Percentiles rank a stretch among this genome's conserved stretches.
Conservation (phyloP, 495 filamentous ascomycete species). For the Hypoxylon fuscum region DNA sequence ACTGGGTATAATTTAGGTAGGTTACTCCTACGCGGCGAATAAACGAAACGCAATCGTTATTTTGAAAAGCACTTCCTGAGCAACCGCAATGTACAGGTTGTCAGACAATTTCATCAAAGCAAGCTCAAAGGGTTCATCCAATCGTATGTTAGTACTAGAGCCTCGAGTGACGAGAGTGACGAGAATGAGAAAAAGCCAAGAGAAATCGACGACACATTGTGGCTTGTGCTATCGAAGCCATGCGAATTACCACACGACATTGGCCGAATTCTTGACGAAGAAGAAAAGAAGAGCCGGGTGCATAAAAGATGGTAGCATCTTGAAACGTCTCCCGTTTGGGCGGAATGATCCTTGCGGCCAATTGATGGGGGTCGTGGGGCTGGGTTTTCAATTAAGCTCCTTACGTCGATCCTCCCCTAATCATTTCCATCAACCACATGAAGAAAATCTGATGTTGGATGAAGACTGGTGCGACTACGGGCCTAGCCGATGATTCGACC, state of each 20-base stretch:
- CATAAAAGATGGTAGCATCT: conserved; percentile 18
- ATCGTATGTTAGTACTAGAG: background rate
- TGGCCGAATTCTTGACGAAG: background rate
- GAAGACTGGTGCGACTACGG: background rate
- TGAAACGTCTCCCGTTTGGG: conserved; percentile 27
- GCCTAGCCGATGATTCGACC: background rate
- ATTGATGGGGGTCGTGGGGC: conserved; percentile 11
- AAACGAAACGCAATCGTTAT: too few species aligned
- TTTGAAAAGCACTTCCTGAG: too few species aligned
- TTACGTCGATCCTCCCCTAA: background rate
- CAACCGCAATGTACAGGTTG: too few species aligned
- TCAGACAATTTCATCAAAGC: too few species aligned
- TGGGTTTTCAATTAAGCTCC: background rate
- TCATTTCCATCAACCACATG: background rate
- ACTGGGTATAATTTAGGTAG: too few species aligned
- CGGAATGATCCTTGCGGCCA: conserved; percentile 11
- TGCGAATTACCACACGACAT: background rate
- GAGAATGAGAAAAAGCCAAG: background rate
- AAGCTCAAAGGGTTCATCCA: background rate
- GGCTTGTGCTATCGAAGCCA: background rate
- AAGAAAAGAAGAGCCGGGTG: conserved; percentile 7
- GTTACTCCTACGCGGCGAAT: too few species aligned
- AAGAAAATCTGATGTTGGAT: too few species aligned
- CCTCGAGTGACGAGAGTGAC: background rate
- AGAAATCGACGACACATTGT: conserved; percentile 8